Base-by-base conservation (phyloP, 2,329 filamentous ascomycete species). In the Pseudophaeomoniella oleicola region DNA sequence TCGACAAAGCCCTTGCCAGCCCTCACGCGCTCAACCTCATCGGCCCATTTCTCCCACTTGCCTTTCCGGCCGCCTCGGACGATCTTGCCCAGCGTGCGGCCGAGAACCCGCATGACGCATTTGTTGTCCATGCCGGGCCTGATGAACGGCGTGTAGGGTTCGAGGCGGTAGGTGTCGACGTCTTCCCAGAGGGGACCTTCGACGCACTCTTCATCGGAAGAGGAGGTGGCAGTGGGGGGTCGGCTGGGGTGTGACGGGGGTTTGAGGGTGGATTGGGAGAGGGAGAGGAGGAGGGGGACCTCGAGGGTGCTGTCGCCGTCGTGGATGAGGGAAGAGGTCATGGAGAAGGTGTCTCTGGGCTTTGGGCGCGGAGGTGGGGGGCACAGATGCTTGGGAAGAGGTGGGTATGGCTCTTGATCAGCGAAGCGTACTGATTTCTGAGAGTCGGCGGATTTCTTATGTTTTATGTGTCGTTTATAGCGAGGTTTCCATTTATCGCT, bases 401-500 rank as follows among this genome's bases (percentile, higher is more conserved):
- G 22, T 27, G 22, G 6, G 6, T 6, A 6, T 9, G 22, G 9
- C n/a, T 27, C 22, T 27, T 27, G 22, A 27, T 27, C 22, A 27
- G 22, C 22, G 22, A 27, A 27, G 22, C 22, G 22, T 9, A 27
- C 22, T 6, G 22, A 27, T 27, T 27, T 27, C 22, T 27, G 22
- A n/a, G 22, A 27, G 9, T 27, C 22, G n/a, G 6, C n/a, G 6
- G 22, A 27, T 27, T n/a, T n/a, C n/a, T 27, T 27, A 6, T n/a
- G 22, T 27, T 27, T 27, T n/a, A 27, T 27, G 6, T n/a, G 6
- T 6, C 22, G 22, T 27, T n/a, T 27, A 30, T 58, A 56, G 16
- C n/a, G 6, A 6, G 6, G 22, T 27, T 27, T 27, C 40, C 53
- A 58, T 39, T 58, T 56, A 3, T 62, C 57, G 35, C 44, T 49